Evolutionary conservation across 768 basidiomycete genomes (phyloP), one percentile per base, ranked within the genome.

Genomic region (Rhizopogon vesiculosus): DNA sequence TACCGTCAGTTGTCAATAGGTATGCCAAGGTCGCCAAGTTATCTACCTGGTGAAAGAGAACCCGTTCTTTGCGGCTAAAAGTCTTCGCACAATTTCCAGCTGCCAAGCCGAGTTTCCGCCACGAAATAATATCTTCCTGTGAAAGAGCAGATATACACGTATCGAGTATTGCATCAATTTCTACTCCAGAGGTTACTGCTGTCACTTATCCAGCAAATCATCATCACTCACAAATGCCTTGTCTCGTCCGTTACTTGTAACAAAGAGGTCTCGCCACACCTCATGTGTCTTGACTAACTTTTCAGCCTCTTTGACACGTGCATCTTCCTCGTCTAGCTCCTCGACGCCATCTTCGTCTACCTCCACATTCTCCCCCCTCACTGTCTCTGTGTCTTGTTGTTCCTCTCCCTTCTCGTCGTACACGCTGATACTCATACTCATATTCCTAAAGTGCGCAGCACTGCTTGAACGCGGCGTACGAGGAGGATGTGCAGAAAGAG

Each of bases 81-180:
- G 74, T 18, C 88, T 84, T 35, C 74, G 77, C 15, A 82, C 72
- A 13, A 92, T 63, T 51, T 78, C 81, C 5, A 71, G 65, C 59
- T 87, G 84, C 80, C 82, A 87, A 52, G 69, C 69, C 7, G 73
- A 66, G 25, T 59, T 60, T 59, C 63, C 41, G 54, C 74, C 74
- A 53, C 81, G 76, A 54, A 87, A 68, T 3, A 86, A 61, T 41
- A 85, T 45, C 3, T 81, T 76, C 51, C 72, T 70, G 65, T 93
- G 91, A 67, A 90, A 82, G 33, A 88, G 67, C 38, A 93, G 76
- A 67, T 85, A 89, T 50, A 91, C 72, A 45, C 83, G 82, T 58
- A 93, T 81, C 22, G 87, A 80, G 67, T 93, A 93, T 75, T 93
- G 91, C 54, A 93, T 83, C 54, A 92, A 64, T 91, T 93, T 93